Base-by-base conservation (phyloP, 768 basidiomycete genomes). In the Hygrocybe punicea region DNA sequence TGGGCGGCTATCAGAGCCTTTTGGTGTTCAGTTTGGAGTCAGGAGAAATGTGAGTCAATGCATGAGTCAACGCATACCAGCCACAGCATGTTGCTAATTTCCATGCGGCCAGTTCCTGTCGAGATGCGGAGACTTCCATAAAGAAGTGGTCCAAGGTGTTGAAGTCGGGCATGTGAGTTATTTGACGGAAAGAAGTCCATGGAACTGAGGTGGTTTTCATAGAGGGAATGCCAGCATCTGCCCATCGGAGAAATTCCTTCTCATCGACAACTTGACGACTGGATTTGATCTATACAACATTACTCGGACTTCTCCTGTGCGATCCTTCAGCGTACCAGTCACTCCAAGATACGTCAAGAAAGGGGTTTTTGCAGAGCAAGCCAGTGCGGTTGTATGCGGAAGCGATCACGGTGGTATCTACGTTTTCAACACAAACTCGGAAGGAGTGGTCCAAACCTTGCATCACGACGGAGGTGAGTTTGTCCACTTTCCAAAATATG, bases 141-240 rank as follows among this genome's bases (percentile, higher is more conserved):
- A 29, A n/a, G 37, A 35, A 52, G 37, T 14, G 34, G 21, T 14
- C 24, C 51, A 39, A 52, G 36, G 17, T 40, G 13, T 39, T 52
- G 35, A 52, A 52, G 24, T 52, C 51, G 37, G 51, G n/a, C 13
- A 52, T 52, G 51, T 52, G 36, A 52, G 51, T 51, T 4, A 21
- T 5, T 14, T 19, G 19, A 36, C 33, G 11, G 19, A 48, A 25
- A n/a, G 14, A 48, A 33, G 10, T 34, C 13, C 10, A n/a, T 29
- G 6, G 6, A 51, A 36, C 49, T 29, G 13, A 34, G 25, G 16
- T 21, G 19, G 33, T 33, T 19, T 25, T 21, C 8, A 34, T 21
- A 33, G 49, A 29, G 49, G 49, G 16, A 51, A 51, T 36, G 49
- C 49, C 4, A n/a, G 19, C 9, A 33, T 51, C 49, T 51, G 49